These are phyloP conservation scores for Didymellaceae sp. DNA, from an alignment of 2,329 filamentous ascomycete genomes.

Conservation along the genomic window DNA sequence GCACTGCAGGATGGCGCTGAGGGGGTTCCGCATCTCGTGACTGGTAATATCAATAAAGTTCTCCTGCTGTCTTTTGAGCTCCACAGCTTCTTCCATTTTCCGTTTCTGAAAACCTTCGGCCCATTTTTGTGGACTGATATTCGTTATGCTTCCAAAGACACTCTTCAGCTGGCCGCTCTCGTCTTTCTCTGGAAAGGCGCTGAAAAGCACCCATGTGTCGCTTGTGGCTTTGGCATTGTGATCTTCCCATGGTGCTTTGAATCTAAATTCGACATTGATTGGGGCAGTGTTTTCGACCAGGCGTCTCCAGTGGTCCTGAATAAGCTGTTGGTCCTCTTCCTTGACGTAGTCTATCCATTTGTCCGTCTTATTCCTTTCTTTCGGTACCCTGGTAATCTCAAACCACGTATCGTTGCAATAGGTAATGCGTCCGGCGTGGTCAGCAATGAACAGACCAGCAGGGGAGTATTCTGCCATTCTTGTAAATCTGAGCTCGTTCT, in stretches of 20 bases:
- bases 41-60: conserved; percentile 82
- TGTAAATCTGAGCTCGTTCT: conserved; percentile 78
- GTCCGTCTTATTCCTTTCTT: conserved; percentile 63
- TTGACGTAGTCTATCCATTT: conserved; percentile 76
- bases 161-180: conserved; percentile 70
- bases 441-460: conserved; percentile 85
- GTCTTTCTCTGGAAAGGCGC: conserved; percentile 75
- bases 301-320: conserved; percentile 67
- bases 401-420: conserved; percentile 83
- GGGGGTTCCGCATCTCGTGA: conserved; percentile 78
- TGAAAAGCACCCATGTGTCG: conserved; percentile 81
- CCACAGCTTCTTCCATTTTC: conserved; percentile 79
- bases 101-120: conserved; percentile 80
- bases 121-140: conserved; percentile 86
- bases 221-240: conserved; percentile 61
- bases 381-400: conserved; percentile 70
- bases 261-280: conserved; percentile 76
- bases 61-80: conserved; percentile 80
- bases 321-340: conserved; percentile 66
- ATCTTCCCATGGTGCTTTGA: conserved; percentile 70
- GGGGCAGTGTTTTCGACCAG: conserved; percentile 67
- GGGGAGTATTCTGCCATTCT: conserved; percentile 85
- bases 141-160: conserved; percentile 81
- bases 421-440: conserved; percentile 71
- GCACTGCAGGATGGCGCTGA: conserved; percentile 77